Evolutionary conservation across 2,329 filamentous ascomycete genomes (phyloP).

Genomic region (Calonectria pauciramosa): DNA sequence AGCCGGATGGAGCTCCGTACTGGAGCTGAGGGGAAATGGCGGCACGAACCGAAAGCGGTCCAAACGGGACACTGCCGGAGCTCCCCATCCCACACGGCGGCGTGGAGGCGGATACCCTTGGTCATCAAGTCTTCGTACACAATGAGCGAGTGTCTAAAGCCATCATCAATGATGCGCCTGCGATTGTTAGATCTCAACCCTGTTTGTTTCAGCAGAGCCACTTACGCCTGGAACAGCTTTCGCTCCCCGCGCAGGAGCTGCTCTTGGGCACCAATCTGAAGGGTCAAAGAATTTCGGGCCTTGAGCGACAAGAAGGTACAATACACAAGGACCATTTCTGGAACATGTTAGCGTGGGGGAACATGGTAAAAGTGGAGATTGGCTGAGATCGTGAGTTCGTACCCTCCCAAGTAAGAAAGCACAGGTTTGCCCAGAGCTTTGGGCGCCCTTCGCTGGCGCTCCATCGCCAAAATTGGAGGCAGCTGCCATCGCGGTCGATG

Average conservation of each 20-base stretch:
- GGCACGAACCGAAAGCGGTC: conserved; percentile 71
- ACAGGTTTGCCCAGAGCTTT: conserved; percentile 68
- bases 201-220: not conserved
- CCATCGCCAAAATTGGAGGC: conserved; percentile 67
- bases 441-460: conserved; percentile 56
- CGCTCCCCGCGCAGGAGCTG: conserved; percentile 63
- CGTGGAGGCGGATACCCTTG: conserved; percentile 66
- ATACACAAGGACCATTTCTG: conserved; percentile 73
- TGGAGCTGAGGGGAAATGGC: not conserved
- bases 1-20: not conserved
- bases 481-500: conserved; percentile 63
- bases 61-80: conserved; percentile 70
- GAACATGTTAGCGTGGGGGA: conserved; percentile 20
- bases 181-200: conserved; percentile 15
- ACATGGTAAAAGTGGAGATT: not conserved
- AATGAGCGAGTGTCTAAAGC: conserved; percentile 65
- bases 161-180: conserved; percentile 70
- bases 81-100: conserved; percentile 68
- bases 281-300: conserved; percentile 60
- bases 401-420: conserved; percentile 74
- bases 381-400: conserved; percentile 28
- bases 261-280: conserved; percentile 61
- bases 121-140: conserved; percentile 67
- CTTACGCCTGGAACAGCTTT: conserved; percentile 70
- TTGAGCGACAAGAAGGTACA: conserved; percentile 71